These are phyloP conservation scores for Ceratocystis papillata DNA, from an alignment of 2,329 filamentous ascomycete species.

Conservation along the genomic window DNA sequence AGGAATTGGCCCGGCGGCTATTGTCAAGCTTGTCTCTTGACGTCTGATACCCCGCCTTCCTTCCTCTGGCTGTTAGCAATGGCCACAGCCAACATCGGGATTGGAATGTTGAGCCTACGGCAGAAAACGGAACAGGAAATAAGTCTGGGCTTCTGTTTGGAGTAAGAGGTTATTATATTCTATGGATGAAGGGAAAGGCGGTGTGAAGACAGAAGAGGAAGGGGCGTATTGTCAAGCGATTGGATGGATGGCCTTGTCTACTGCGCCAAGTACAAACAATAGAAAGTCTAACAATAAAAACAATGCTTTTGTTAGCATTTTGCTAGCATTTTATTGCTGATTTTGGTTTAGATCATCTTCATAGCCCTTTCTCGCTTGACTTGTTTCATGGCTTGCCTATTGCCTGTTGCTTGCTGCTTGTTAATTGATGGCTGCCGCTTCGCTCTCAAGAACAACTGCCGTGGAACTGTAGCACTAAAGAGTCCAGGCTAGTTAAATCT, in stretches of 20 bases:
- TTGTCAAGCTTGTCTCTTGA: neutral
- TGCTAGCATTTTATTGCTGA: neutral
- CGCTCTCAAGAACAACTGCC: too few relatives aligned
- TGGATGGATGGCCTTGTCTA: neutral
- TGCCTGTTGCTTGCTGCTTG: neutral
- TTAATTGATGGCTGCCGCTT: too few relatives aligned
- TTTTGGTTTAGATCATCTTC: neutral
- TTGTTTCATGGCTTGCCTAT: slow-evolving; percentile 3
- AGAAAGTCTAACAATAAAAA: neutral
- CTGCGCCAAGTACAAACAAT: too few relatives aligned
- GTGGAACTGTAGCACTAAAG: too few relatives aligned
- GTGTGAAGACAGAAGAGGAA: neutral
- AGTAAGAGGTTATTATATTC: neutral
- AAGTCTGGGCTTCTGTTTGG: neutral
- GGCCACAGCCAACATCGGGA: neutral
- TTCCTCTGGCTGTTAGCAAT: neutral
- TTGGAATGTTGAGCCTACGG: too few relatives aligned
- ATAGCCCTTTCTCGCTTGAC: neutral
- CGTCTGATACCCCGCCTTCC: neutral
- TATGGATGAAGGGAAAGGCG: neutral
- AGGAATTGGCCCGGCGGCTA: neutral
- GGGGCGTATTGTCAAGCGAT: neutral
- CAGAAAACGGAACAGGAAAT: neutral
- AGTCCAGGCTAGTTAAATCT: neutral
- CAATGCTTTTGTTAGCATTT: neutral